Evolutionary conservation across 2,329 filamentous ascomycete species (phyloP).

Genomic region (Lecanoromycetidae sp.): DNA sequence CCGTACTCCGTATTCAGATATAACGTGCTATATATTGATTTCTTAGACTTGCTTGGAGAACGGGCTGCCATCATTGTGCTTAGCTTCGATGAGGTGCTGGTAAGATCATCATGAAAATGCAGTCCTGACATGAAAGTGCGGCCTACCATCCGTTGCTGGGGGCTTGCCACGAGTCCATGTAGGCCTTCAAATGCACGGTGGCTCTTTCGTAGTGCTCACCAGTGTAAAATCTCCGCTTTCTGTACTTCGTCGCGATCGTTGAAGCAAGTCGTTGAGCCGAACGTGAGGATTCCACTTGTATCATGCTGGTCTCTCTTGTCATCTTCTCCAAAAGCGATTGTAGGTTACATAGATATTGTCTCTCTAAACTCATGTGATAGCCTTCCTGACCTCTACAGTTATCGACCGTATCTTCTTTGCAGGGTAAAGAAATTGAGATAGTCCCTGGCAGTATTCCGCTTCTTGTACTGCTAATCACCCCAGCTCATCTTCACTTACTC

Average conservation of each 20-base stretch:
- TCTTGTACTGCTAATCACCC: conserved; percentile 26
- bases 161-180: not conserved
- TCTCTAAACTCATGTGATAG: not conserved
- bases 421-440: not conserved
- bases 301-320: conserved; percentile 10
- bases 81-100: too few relatives aligned
- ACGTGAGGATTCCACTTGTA: not conserved
- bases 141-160: not conserved
- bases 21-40: too few relatives aligned
- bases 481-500: conserved; percentile 22
- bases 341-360: not conserved
- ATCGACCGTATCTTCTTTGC: not conserved
- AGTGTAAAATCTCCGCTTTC: too few relatives aligned
- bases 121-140: conserved; percentile 2
- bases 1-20: too few relatives aligned
- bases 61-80: too few relatives aligned
- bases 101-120: not conserved
- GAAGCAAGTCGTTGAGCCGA: not conserved
- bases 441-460: conserved; percentile 3
- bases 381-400: conserved; percentile 3
- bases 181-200: not conserved
- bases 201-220: not conserved
- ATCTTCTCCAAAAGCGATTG: conserved; percentile 3
- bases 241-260: not conserved
- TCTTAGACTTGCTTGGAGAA: too few relatives aligned